Percentiles rank a stretch among this genome's conserved stretches.
Evolutionary conservation across 1,139 yeast species (phyloP).

Genomic region (Spathaspora sp.): DNA sequence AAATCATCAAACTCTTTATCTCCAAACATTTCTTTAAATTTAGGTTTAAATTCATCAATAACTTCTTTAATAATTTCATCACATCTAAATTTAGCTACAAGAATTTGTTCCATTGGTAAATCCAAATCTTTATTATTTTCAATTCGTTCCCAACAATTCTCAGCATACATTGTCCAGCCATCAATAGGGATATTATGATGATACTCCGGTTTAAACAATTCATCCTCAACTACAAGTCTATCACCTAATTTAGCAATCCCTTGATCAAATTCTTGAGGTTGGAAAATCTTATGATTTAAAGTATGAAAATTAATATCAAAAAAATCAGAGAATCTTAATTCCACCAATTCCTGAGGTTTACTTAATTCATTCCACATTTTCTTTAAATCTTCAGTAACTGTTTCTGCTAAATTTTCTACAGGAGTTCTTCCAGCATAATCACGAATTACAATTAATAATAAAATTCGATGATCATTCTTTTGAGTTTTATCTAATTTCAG

Average conservation of each 20-base stretch:
- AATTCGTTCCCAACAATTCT: slow-evolving; percentile 91
- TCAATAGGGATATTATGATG: slow-evolving; percentile 90
- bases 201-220: slow-evolving; percentile 66
- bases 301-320: slow-evolving; percentile 84
- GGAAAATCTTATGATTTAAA: slow-evolving; percentile 81
- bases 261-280: slow-evolving; percentile 66
- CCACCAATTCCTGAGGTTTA: slow-evolving; percentile 65
- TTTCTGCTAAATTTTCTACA: slow-evolving; percentile 62
- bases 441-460: slow-evolving; percentile 83
- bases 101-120: slow-evolving; percentile 91
- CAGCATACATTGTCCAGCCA: slow-evolving; percentile 94
- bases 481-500: slow-evolving; percentile 31
- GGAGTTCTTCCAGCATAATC: slow-evolving; percentile 93
- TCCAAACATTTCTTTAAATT: slow-evolving; percentile 24
- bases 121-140: slow-evolving; percentile 91
- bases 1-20: slow-evolving; percentile 24
- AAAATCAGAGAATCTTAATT: slow-evolving; percentile 63
- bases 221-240: slow-evolving; percentile 39
- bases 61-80: slow-evolving; percentile 72
- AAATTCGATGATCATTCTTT: slow-evolving; percentile 56
- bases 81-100: slow-evolving; percentile 93
- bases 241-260: slow-evolving; percentile 69
- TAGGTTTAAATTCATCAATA: slow-evolving; percentile 45
- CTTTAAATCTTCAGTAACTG: slow-evolving; percentile 67
- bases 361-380: slow-evolving; percentile 77